Evolutionary conservation across 208 protist species (phyloP), one percentile per base, ranked within the genome.

Genomic region (Acanthamoeba healyi): DNA sequence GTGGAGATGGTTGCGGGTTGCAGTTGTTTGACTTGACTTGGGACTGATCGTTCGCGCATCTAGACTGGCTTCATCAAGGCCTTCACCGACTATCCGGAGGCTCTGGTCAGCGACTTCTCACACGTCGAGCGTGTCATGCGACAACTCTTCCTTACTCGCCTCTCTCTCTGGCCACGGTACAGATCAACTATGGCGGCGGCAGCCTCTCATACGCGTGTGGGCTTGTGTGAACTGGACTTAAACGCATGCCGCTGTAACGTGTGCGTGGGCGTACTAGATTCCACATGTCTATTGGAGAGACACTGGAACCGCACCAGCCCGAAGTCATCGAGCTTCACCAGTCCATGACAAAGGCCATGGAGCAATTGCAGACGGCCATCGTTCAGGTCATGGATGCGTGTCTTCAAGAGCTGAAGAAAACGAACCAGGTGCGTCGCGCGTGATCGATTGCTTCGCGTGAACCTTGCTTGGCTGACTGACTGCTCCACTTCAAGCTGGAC

Each of bases 51-150:
- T 90, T 24, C 46, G n/a, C 14, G 44, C 29, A 22, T 17, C 26
- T 12, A 94, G 89, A 94, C 89, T 4, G 89, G 89, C 42, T 94
- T 94, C 65, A 82, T 94, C 58, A 94, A 94, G 44, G 89, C 89
- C 22, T 94, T 94, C 44, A 82, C 63, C 9, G 89, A 94, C 49
- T 29, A 74, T 19, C 67, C 89, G 3, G 89, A 94, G 72, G 63
- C 89, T 2, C 24, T 94, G 40, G 65, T 82, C 49, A 67, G n/a
- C 34, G 63, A 42, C 40, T 84, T 94, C 46, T 86, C 49, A 26
- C 42, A 94, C 14, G 72, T 94, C 3, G 89, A 94, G 49, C 44
- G 49, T 9, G 17, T 94, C 22, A 51, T 94, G 67, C 42, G 46
- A 7, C 36, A 56, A 22, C 42, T 92, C 26, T 92, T 49, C 65